These are phyloP conservation scores for Coniochaeta prunicola DNA, from an alignment of 2,329 filamentous ascomycete genomes.

Conservation along the genomic window DNA sequence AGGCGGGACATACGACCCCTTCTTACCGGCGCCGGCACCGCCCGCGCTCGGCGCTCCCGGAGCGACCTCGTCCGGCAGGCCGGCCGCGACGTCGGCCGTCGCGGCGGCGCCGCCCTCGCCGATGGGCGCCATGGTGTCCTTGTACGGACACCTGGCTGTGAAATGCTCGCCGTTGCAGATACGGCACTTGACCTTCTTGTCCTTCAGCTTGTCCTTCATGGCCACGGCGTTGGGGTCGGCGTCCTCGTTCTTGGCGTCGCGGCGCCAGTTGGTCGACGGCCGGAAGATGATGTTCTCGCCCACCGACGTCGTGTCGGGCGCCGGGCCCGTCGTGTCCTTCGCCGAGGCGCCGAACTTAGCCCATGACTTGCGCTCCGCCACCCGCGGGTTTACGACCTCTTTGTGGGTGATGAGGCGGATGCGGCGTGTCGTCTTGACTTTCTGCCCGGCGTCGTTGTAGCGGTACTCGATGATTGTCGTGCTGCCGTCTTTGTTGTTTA, in stretches of 20 bases:
- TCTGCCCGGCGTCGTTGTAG: conserved; percentile 88
- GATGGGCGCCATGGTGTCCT: conserved; percentile 95
- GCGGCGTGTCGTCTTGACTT: conserved; percentile 94
- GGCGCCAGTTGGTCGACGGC: conserved; percentile 89
- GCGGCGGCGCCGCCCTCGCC: conserved; percentile 50
- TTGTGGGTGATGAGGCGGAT: conserved; percentile 89
- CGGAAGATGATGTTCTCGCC: conserved; percentile 98
- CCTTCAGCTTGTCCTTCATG: conserved; percentile 80
- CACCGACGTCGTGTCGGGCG: conserved; percentile 82
- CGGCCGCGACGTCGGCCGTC: conserved; percentile 47
- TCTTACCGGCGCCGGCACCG: conserved; percentile 57
- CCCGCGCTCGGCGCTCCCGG: conserved; percentile 46
- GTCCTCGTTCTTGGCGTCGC: conserved; percentile 73
- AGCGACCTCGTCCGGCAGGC: conserved; percentile 43
- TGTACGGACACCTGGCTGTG: conserved; percentile 97
- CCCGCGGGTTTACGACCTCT: conserved; percentile 91
- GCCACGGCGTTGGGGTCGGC: conserved; percentile 65
- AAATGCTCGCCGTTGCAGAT: conserved; percentile 99
- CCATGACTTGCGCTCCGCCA: conserved; percentile 92
- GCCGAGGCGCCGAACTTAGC: conserved; percentile 86
- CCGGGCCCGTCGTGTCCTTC: conserved; percentile 76
- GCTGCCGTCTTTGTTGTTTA: conserved; percentile 95
- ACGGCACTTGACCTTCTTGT: conserved; percentile 99
- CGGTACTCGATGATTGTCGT: conserved; percentile 90
- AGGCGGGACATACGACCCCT: conserved; percentile 86